These are phyloP conservation scores for Ganoderma meredithae DNA, from an alignment of 1,284 basidiomycete species.

Conservation along the genomic window DNA sequence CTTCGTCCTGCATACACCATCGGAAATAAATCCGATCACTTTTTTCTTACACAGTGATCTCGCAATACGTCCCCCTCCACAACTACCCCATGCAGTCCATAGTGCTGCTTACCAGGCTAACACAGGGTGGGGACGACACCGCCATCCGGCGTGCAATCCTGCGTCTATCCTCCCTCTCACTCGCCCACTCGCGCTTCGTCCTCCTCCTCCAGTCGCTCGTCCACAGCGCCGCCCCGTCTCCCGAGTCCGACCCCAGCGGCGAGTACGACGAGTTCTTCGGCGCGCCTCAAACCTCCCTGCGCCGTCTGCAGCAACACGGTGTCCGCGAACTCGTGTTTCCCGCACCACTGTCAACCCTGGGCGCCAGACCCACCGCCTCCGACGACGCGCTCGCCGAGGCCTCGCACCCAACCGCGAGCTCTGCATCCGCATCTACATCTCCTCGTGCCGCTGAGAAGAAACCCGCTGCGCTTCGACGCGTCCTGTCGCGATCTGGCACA, in stretches of 20 bases:
- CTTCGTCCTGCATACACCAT: conserved; percentile 21
- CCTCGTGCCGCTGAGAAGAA: conserved; percentile 9
- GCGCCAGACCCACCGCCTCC: conserved; percentile 20
- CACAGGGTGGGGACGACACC: conserved; percentile 40
- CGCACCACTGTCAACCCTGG: conserved; percentile 58
- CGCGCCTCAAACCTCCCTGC: conserved; percentile 35
- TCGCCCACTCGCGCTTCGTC: conserved; percentile 75
- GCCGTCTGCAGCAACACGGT: conserved; percentile 33
- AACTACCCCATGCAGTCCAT: conserved; percentile 66
- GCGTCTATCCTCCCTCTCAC: conserved; percentile 56
- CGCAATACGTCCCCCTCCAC: conserved; percentile 67
- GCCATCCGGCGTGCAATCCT: conserved; percentile 48
- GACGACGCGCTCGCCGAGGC: conserved; percentile 19
- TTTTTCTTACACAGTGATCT: conserved; percentile 56
- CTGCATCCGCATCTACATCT: too few species aligned
- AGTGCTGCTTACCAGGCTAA: conserved; percentile 49
- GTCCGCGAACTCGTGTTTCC: conserved; percentile 74
- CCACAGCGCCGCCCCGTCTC: conserved; percentile 58
- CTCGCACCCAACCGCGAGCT: not conserved
- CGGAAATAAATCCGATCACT: conserved; percentile 14
- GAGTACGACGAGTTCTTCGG: conserved; percentile 44
- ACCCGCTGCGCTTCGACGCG: conserved; percentile 9
- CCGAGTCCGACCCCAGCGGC: conserved; percentile 45
- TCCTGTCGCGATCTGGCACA: conserved; percentile 26
- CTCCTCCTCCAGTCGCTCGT: conserved; percentile 74